Evolutionary conservation across 352 stramenopile species (phyloP).

Genomic region (Phytophthora pseudosyringae): DNA sequence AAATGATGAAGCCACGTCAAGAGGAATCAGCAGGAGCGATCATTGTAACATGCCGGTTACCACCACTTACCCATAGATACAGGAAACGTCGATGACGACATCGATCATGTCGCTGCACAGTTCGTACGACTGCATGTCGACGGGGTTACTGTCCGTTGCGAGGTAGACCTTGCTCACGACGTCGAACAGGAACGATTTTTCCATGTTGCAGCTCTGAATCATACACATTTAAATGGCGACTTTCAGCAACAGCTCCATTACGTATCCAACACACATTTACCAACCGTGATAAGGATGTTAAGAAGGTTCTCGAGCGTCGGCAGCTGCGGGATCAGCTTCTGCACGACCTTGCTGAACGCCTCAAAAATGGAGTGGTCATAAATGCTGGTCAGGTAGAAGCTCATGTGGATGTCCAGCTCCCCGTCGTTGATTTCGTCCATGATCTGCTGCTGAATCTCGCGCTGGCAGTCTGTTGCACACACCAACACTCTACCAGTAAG

Average conservation of each 20-base stretch:
- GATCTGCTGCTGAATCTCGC: constrained; percentile 98
- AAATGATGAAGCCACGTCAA: background rate
- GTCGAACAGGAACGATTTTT: constrained; percentile 99
- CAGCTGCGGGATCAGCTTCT: constrained; percentile 97
- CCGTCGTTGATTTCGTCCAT: constrained; percentile 96
- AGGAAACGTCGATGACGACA: constrained; percentile 99
- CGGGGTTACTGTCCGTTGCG: constrained; percentile 97
- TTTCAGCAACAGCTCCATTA: background rate
- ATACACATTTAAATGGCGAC: background rate
- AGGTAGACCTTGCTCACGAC: constrained; percentile 99
- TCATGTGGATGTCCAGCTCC: constrained; percentile 93
- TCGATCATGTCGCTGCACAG: constrained; percentile 99
- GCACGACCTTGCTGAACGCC: constrained; percentile 97
- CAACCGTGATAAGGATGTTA: constrained; percentile 95
- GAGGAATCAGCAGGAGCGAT: background rate
- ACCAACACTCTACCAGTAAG: background rate
- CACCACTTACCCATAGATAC: constrained; percentile 94
- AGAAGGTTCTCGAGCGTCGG: constrained; percentile 98
- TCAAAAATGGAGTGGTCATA: constrained; percentile 98
- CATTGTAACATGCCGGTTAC: background rate
- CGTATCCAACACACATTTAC: background rate
- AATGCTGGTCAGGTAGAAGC: constrained; percentile 92
- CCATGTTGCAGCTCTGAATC: constrained; percentile 96
- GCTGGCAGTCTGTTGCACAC: constrained; percentile 89
- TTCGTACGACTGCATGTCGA: constrained; percentile 98